phyloP scores from a whole-genome alignment of 179 eudicot genomes.

The Spergularia azorica region DNA sequence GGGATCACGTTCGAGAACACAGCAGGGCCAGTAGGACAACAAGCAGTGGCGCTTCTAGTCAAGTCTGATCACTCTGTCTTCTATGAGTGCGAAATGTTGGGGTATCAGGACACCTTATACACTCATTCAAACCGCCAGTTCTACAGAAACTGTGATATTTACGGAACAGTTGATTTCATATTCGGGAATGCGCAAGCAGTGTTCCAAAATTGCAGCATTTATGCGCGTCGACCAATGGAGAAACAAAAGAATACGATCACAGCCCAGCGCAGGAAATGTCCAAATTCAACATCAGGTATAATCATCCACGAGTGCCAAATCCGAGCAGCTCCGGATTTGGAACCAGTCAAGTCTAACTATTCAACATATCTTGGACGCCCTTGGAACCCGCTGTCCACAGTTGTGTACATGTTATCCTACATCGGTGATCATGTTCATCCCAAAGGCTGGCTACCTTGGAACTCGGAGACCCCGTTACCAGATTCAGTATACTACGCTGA shows the following conservation, averaged over 20 bases:
- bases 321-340: slow-evolving; percentile 24
- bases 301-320: slow-evolving; percentile 31
- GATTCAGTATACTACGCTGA: slow-evolving; percentile 28
- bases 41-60: slow-evolving; percentile 33
- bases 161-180: slow-evolving; percentile 36
- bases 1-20: slow-evolving; percentile 36
- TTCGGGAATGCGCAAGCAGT: slow-evolving; percentile 35
- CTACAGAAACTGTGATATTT: slow-evolving; percentile 35
- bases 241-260: slow-evolving; percentile 32
- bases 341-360: slow-evolving; percentile 13
- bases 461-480: slow-evolving; percentile 6
- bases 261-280: slow-evolving; percentile 26
- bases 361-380: slow-evolving; percentile 32
- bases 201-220: slow-evolving; percentile 33
- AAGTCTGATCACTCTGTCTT: slow-evolving; percentile 24
- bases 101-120: slow-evolving; percentile 38
- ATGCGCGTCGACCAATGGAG: slow-evolving; percentile 27
- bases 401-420: slow-evolving; percentile 32
- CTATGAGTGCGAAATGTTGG: slow-evolving; percentile 32
- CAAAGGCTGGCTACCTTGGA: slow-evolving; percentile 34
- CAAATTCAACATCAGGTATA: slow-evolving; percentile 22
- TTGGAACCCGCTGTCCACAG: slow-evolving; percentile 24
- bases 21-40: slow-evolving; percentile 29
- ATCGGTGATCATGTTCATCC: slow-evolving; percentile 31
- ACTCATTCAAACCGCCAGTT: slow-evolving; percentile 32